phyloP scores from a whole-genome alignment of 257 asterid genomes.

The Solanum sparsipilum region DNA sequence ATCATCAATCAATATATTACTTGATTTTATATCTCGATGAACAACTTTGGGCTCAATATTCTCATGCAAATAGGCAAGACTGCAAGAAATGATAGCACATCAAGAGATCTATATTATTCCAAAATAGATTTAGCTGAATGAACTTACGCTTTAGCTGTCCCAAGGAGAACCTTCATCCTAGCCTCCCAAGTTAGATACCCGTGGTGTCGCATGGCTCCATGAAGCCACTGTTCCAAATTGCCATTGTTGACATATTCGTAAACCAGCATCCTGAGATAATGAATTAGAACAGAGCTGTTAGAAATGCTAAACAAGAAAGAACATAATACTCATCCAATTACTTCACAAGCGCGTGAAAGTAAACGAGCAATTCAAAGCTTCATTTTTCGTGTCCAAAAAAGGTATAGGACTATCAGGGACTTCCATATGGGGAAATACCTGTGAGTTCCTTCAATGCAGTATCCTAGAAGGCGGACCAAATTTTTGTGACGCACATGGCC shows the following conservation, averaged over 20 bases:
- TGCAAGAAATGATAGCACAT: conserved; percentile 19
- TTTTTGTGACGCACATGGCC: conserved; percentile 95
- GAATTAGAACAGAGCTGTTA: neutral
- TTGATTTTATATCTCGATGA: conserved; percentile 85
- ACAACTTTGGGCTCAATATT: conserved; percentile 97
- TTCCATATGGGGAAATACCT: conserved; percentile 31
- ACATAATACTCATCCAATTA: neutral
- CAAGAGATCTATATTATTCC: neutral
- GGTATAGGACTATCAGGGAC: neutral
- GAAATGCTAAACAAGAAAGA: neutral
- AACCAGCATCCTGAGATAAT: conserved; percentile 51
- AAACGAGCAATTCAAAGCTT: neutral
- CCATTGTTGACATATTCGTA: conserved; percentile 89
- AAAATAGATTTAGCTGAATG: neutral
- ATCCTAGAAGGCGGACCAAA: conserved; percentile 91
- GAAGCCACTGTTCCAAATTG: conserved; percentile 95
- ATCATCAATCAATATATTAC: conserved; percentile 86
- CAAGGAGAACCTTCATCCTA: conserved; percentile 78
- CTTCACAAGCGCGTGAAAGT: neutral
- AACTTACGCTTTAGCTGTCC: conserved; percentile 98
- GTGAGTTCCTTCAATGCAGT: conserved; percentile 97
- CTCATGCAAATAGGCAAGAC: conserved; percentile 92
- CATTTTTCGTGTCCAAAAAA: neutral
- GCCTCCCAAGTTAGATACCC: conserved; percentile 96
- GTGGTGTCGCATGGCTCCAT: conserved; percentile 92